Evolutionary conservation across 306 rosid species (phyloP).

Genomic region (Inga leiocalycina): DNA sequence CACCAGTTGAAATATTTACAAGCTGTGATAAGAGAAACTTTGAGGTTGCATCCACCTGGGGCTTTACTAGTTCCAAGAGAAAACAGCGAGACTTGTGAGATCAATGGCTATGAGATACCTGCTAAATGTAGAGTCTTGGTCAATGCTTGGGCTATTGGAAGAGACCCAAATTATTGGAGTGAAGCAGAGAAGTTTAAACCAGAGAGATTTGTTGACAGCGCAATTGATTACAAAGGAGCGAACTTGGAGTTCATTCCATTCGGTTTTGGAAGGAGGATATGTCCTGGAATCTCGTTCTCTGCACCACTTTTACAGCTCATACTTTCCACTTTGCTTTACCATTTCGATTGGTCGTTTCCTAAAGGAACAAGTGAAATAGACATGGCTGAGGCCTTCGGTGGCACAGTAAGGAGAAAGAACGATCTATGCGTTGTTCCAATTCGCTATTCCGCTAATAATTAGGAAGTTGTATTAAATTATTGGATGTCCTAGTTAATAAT

Average conservation of each 20-base stretch:
- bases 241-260: neutral
- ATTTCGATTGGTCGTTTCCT: neutral
- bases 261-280: constrained; percentile 1
- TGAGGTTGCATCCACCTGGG: neutral
- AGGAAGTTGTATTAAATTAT: neutral
- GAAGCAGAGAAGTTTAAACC: neutral
- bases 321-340: neutral
- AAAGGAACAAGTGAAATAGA: neutral
- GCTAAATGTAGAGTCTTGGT: neutral
- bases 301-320: neutral
- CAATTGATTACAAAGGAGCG: neutral
- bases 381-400: neutral
- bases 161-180: neutral
- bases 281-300: neutral
- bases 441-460: neutral
- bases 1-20: neutral
- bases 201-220: neutral
- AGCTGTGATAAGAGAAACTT: neutral
- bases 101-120: neutral
- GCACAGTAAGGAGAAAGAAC: constrained; percentile 12
- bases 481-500: no score
- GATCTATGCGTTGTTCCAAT: neutral
- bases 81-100: neutral
- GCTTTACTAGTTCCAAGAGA: neutral
- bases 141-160: neutral